Evolutionary conservation across 148 eudicot genomes (phyloP).

Genomic region (Polygonum maritimum): DNA sequence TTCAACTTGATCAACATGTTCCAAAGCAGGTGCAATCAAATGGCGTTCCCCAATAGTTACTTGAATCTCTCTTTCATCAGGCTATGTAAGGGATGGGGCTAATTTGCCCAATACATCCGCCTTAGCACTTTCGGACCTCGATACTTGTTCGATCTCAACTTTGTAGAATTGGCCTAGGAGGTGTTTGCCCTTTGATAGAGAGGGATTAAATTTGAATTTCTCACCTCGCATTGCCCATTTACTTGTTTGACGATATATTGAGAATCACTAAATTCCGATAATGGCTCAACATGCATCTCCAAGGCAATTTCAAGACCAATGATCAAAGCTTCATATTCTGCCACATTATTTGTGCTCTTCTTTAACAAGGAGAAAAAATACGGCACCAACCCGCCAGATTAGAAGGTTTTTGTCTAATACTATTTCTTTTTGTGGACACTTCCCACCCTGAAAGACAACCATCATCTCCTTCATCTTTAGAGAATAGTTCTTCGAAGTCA

Average conservation of each 20-base stretch:
- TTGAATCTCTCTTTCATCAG: not conserved
- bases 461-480: not conserved
- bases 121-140: not conserved
- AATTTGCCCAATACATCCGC: not conserved
- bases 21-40: not conserved
- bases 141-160: not conserved
- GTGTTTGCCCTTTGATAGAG: not conserved
- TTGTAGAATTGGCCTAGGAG: not conserved
- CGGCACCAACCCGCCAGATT: not conserved
- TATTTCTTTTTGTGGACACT: no score
- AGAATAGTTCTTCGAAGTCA: no score
- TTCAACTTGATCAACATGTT: not conserved
- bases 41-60: not conserved
- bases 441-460: no score
- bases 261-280: not conserved
- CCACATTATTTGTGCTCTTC: not conserved
- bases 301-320: not conserved
- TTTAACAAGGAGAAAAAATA: not conserved
- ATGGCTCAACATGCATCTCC: not conserved
- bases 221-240: not conserved
- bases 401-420: slow-evolving; percentile 12
- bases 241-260: not conserved
- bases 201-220: not conserved
- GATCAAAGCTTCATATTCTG: not conserved
- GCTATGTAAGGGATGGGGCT: not conserved